Conservation (phyloP, 1,284 basidiomycete species). For the Fomes fomentarius region DNA sequence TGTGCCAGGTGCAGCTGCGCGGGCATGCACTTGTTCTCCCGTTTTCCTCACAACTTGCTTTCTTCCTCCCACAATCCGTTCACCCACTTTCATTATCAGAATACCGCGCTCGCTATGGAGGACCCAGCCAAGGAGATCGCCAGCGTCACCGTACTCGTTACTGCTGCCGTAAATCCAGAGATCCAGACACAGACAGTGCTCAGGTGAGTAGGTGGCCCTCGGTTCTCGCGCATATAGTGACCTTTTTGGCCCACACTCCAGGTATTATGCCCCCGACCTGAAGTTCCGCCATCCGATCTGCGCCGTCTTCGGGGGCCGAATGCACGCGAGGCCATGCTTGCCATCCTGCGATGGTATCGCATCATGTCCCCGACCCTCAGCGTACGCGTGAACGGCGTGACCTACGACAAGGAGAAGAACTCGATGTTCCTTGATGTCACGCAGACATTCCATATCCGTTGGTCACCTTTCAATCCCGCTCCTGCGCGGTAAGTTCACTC, state of each 20-base stretch:
- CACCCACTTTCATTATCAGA: no score
- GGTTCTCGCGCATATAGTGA: background rate
- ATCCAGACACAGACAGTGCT: slow-evolving; percentile 48
- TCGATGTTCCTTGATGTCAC: slow-evolving; percentile 48
- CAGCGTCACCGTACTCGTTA: slow-evolving; percentile 46
- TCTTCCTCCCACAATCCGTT: no score
- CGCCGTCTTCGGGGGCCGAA: slow-evolving; percentile 43
- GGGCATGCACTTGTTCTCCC: no score
- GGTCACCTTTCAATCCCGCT: slow-evolving; percentile 47
- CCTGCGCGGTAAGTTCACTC: slow-evolving; percentile 45
- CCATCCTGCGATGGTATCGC: slow-evolving; percentile 67
- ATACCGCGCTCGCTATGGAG: no score
- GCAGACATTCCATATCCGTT: slow-evolving; percentile 57
- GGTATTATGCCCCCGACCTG: slow-evolving; percentile 54
- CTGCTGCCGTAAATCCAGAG: slow-evolving; percentile 47
- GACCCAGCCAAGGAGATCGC: slow-evolving; percentile 51
- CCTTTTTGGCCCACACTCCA: slow-evolving; percentile 1
- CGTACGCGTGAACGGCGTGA: slow-evolving; percentile 45
- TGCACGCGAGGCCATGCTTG: slow-evolving; percentile 53
- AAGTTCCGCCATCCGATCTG: slow-evolving; percentile 59
- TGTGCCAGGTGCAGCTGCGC: no score
- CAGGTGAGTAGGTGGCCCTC: slow-evolving; percentile 24
- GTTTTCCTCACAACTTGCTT: no score
- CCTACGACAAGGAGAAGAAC: slow-evolving; percentile 44
- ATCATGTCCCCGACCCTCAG: slow-evolving; percentile 53